phyloP scores from a whole-genome alignment of 345 rosid species.

The Hypericum perforatum region DNA sequence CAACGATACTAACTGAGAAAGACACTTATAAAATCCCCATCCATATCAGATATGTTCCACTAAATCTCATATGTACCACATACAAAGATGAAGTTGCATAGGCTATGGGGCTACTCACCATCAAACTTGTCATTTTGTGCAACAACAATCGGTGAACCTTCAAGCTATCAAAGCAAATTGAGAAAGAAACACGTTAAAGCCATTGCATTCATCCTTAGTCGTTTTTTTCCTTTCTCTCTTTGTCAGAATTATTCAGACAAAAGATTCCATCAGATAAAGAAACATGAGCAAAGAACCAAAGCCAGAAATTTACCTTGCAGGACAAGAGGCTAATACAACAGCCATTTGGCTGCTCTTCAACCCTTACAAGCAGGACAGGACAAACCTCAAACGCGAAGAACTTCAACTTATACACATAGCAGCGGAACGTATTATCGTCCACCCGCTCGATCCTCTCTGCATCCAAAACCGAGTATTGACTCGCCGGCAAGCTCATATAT shows the following conservation, averaged over 20 bases:
- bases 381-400: conserved; percentile 88
- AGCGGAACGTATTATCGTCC: conserved; percentile 74
- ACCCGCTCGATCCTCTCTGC: conserved; percentile 96
- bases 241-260: too few relatives aligned
- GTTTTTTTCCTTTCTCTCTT: too few relatives aligned
- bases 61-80: too few relatives aligned
- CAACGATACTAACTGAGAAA: too few relatives aligned
- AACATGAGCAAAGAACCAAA: conserved; percentile 5
- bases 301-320: conserved; percentile 40
- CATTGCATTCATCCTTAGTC: too few relatives aligned
- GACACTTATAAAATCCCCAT: too few relatives aligned
- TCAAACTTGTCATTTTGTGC: conserved; percentile 91
- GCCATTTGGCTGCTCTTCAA: conserved; percentile 80
- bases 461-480: conserved; percentile 95
- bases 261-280: too few relatives aligned
- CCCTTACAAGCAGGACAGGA: conserved; percentile 82
- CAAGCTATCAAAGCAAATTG: conserved; percentile 47
- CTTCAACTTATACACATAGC: conserved; percentile 72
- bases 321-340: conserved; percentile 90
- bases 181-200: conserved; percentile 6
- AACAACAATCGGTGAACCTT: conserved; percentile 81
- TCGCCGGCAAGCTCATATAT: conserved; percentile 95
- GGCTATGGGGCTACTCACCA: conserved; percentile 43
- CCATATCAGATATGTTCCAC: too few relatives aligned
- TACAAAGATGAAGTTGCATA: too few relatives aligned